A percentile compares a stretch with the other conserved stretches of the same genome.
Conservation (phyloP, 768 basidiomycete genomes). For the Pisolithus microcarpus region DNA sequence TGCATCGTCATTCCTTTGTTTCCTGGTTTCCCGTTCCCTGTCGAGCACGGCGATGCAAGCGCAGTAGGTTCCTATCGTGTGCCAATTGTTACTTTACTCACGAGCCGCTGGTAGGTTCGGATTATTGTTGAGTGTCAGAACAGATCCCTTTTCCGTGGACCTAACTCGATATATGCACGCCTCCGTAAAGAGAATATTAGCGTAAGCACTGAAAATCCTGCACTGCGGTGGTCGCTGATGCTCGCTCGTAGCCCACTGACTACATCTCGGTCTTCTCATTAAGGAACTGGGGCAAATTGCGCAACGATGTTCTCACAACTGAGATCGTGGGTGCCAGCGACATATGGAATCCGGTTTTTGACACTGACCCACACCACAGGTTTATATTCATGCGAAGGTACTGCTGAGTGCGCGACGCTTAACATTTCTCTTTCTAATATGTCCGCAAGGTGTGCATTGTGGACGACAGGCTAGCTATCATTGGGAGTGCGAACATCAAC, state of each 20-base stretch:
- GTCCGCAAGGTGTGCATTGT: conserved; percentile 57
- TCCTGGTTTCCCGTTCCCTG: conserved; percentile 89
- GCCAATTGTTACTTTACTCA: conserved; percentile 1
- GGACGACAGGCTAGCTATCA: conserved; percentile 90
- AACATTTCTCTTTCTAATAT: background rate
- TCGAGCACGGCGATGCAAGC: conserved; percentile 90
- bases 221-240: background rate
- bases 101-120: conserved; percentile 51
- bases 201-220: conserved; percentile 33
- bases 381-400: conserved; percentile 87
- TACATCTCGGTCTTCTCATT: conserved; percentile 89
- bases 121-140: conserved; percentile 96
- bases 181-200: conserved; percentile 84
- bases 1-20: conserved; percentile 87
- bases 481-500: conserved; percentile 96
- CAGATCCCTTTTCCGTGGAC: conserved; percentile 79
- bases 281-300: conserved; percentile 89
- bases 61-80: conserved; percentile 46
- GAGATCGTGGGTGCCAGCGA: conserved; percentile 56
- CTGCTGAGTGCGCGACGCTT: background rate
- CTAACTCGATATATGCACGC: conserved; percentile 83
- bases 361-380: conserved; percentile 32
- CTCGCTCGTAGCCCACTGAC: conserved; percentile 67
- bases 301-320: conserved; percentile 75
- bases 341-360: background rate